Percentiles rank a stretch among this genome's conserved stretches.
These are phyloP conservation scores for Gamsiella multidivaricata DNA, from an alignment of 192 early-diverging fungal species.

Conservation along the genomic window DNA sequence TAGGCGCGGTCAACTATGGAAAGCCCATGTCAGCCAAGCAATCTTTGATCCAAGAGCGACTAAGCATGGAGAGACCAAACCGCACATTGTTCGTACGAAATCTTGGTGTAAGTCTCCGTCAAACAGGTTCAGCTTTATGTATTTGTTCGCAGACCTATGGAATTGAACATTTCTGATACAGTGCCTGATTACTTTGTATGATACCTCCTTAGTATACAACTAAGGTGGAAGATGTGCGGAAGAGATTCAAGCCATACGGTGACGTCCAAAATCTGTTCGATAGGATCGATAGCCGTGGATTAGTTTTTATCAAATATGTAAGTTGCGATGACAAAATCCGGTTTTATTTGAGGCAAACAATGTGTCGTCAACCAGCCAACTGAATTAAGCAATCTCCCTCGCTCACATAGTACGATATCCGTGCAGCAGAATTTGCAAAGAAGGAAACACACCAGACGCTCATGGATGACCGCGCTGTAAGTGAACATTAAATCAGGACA, in stretches of 20 bases:
- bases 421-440: conserved; percentile 62
- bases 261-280: conserved; percentile 68
- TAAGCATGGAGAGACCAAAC: conserved; percentile 53
- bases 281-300: conserved; percentile 64
- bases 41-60: conserved; percentile 43
- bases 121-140: neutral
- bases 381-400: no score
- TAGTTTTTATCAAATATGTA: conserved; percentile 73
- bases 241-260: conserved; percentile 61
- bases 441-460: conserved; percentile 47
- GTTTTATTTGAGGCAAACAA: conserved; percentile 4
- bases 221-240: conserved; percentile 47
- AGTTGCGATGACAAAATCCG: conserved; percentile 29
- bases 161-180: neutral
- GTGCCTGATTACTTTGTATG: no score
- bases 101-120: conserved; percentile 46
- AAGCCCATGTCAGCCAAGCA: conserved; percentile 1
- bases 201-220: conserved; percentile 51
- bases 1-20: neutral
- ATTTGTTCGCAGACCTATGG: neutral
- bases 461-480: conserved; percentile 54
- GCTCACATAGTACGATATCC: conserved; percentile 58
- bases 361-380: no score
- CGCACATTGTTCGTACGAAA: conserved; percentile 59
- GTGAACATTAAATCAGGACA: no score